Percentiles rank a stretch among this genome's conserved stretches.
Conservation (phyloP, 163 green algal species). For the Volvox carteri region DNA sequence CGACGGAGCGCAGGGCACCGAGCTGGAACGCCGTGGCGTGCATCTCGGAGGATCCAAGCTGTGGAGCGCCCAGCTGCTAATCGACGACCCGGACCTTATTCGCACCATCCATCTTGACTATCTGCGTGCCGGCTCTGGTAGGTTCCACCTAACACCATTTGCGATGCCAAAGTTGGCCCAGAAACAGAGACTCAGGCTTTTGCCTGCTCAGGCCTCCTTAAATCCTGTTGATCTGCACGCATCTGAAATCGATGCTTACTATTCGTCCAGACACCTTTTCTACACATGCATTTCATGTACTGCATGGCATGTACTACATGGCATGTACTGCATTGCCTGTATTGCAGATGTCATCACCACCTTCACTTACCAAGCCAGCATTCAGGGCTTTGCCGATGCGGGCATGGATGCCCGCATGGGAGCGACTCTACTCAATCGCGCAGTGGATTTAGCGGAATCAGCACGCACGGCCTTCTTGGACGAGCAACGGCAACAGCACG, state of each 20-base stretch:
- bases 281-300: too few relatives aligned
- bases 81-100: slow-evolving; percentile 47
- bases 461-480: slow-evolving; percentile 35
- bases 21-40: slow-evolving; percentile 55
- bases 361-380: slow-evolving; percentile 56
- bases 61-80: slow-evolving; percentile 53
- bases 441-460: slow-evolving; percentile 33
- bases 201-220: too few relatives aligned
- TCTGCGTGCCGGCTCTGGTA: slow-evolving; percentile 51
- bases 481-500: background rate
- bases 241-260: too few relatives aligned
- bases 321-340: background rate
- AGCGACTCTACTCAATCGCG: slow-evolving; percentile 12
- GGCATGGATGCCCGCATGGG: slow-evolving; percentile 28
- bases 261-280: too few relatives aligned
- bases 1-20: slow-evolving; percentile 56
- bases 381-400: slow-evolving; percentile 39
- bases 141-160: too few relatives aligned
- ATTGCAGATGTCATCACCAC: slow-evolving; percentile 50
- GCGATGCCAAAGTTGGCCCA: too few relatives aligned
- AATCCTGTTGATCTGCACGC: too few relatives aligned
- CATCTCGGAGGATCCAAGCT: slow-evolving; percentile 39
- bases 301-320: too few relatives aligned
- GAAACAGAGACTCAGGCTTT: too few relatives aligned
- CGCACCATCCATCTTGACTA: slow-evolving; percentile 54